Evolutionary conservation across 2,329 filamentous ascomycete species (phyloP), one percentile per base, ranked within the genome.

Genomic region (Spiromastix sp.): DNA sequence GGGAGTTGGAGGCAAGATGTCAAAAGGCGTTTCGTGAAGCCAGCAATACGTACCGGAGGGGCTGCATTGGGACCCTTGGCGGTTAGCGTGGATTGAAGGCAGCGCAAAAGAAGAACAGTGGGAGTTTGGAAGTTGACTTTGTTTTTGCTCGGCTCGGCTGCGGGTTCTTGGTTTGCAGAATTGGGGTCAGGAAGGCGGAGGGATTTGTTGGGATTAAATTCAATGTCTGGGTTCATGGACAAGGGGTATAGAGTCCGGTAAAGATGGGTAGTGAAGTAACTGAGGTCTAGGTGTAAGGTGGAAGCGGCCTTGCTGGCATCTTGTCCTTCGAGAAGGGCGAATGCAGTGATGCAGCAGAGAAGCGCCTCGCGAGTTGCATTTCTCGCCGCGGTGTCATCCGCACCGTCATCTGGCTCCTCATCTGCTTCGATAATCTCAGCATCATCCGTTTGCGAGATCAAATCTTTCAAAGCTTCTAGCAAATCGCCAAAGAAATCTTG

Each of bases 401-500:
- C 29, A 5, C 75, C 70, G 0, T 70, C 64, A 4, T 64, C 68
- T 2, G 56, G 61, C 8, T 68, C 69, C 1, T 70, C 63, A 3
- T 64, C 68, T 2, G 57, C 63, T 8, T 67, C 63, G 18, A 54
- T 51, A 8, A 57, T 55, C 3, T 63, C 55, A 8, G 63, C 57
- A 6, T 63, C 59, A 2, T 64, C 50, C 13, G 52, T 48, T 46
- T 87, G 76, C 3, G 77, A 74, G 49, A 96, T 89, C 29, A 98
- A 73, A 44, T 98, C 91, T 58, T 93, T 93, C 25, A 98, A 69
- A 1, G 86, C 89, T 61, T 96, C 91, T 8, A 98, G 74, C 19
- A 98, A 71, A 54, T 98, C 91, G 18, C 89, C 91, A 50, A 98
- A 98, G 67, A 98, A 96, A 55, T 98, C 85, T 54, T 98, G 86